Conservation (phyloP, 352 stramenopile genomes). For the Globisporangium viniferum region DNA sequence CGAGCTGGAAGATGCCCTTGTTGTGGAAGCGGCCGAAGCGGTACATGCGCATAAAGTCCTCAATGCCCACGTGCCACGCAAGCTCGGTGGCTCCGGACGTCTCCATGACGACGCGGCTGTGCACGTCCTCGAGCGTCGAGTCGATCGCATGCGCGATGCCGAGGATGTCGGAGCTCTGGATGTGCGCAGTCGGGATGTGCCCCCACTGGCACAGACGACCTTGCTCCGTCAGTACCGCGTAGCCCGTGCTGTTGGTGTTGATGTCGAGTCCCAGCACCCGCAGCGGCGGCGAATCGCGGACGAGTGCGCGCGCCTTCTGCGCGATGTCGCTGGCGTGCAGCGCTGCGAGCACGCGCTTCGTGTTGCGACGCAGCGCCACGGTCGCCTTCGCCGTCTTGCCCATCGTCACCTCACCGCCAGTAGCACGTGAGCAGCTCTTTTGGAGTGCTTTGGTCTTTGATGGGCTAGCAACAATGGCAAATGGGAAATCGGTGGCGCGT, state of each 20-base stretch:
- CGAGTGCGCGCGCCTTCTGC: conserved; percentile 21
- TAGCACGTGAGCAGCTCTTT: neutral
- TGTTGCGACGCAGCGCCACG: conserved; percentile 35
- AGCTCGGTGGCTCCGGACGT: conserved; percentile 5
- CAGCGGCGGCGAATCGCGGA: conserved; percentile 29
- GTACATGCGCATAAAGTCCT: conserved; percentile 87
- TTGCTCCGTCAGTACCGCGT: conserved; percentile 55
- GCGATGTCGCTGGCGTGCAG: conserved; percentile 31
- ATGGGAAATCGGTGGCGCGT: too few species aligned
- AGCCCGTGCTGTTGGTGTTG: conserved; percentile 85
- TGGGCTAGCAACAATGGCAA: too few species aligned
- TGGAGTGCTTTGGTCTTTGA: neutral
- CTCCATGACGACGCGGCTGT: conserved; percentile 14
- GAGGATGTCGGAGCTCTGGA: conserved; percentile 66
- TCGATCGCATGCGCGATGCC: conserved; percentile 55
- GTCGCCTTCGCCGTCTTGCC: neutral
- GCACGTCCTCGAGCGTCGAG: conserved; percentile 32
- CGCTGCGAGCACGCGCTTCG: conserved; percentile 50
- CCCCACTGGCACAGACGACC: conserved; percentile 54
- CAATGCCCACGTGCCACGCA: conserved; percentile 71
- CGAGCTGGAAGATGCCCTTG: conserved; percentile 82
- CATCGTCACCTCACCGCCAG: neutral
- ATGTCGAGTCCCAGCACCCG: conserved; percentile 77
- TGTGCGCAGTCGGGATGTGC: conserved; percentile 55
- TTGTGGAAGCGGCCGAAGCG: conserved; percentile 72